These are phyloP conservation scores for Magnolia changhungtana DNA, from an alignment of 164 flowering plant species.

Conservation along the genomic window DNA sequence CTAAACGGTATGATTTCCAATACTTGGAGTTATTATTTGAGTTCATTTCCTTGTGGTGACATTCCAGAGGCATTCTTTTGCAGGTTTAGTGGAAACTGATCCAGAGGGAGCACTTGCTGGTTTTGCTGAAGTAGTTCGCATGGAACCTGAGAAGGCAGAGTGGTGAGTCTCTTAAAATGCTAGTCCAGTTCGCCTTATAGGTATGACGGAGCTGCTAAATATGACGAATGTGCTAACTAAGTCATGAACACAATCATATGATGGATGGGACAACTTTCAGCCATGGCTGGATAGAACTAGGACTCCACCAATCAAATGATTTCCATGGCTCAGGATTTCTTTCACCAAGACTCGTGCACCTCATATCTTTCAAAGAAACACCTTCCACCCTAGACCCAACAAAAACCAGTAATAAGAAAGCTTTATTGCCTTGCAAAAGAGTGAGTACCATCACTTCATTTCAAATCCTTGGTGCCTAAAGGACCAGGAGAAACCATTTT, in stretches of 20 bases:
- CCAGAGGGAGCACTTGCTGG: constrained; percentile 96
- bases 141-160: constrained; percentile 99
- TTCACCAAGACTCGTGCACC: background rate
- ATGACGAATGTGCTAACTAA: too few relatives aligned
- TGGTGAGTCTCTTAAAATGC: constrained; percentile 48
- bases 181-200: too few relatives aligned
- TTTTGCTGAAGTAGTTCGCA: constrained; percentile 86
- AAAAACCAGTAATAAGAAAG: background rate
- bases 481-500: background rate
- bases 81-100: constrained; percentile 92
- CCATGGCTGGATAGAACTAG: background rate
- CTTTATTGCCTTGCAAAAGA: background rate
- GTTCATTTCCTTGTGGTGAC: background rate
- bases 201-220: too few relatives aligned
- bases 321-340: background rate
- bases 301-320: background rate
- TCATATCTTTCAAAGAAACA: background rate
- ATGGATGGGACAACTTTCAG: background rate
- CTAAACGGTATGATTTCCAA: background rate
- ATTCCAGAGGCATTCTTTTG: background rate
- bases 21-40: background rate
- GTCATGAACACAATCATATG: background rate
- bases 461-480: background rate
- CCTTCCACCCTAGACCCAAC: background rate
- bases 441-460: background rate